These are phyloP conservation scores for Linnemannia hyalina DNA, from an alignment of 192 early-diverging fungal genomes.

Conservation along the genomic window DNA sequence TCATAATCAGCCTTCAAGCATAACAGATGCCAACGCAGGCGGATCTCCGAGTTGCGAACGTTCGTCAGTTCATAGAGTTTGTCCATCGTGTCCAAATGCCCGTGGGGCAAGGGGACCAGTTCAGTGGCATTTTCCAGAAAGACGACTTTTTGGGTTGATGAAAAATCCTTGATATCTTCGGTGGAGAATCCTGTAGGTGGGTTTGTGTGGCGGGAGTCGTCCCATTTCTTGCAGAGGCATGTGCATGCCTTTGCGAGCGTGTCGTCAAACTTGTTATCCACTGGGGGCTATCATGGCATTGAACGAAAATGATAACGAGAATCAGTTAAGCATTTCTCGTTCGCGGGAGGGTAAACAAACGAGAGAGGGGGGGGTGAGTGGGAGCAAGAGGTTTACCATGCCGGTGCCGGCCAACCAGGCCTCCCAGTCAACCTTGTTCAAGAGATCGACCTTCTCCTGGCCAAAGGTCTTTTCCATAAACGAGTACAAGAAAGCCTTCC, in stretches of 20 bases:
- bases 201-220: conserved; percentile 61
- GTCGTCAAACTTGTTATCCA: conserved; percentile 86
- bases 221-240: conserved; percentile 74
- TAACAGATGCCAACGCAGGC: conserved; percentile 86
- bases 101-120: conserved; percentile 62
- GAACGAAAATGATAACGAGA: not conserved
- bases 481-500: conserved; percentile 82
- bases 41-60: conserved; percentile 87
- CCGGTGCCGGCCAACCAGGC: conserved; percentile 88
- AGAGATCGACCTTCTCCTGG: conserved; percentile 72
- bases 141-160: conserved; percentile 77
- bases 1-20: conserved; percentile 83
- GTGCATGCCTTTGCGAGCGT: conserved; percentile 84
- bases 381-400: conserved; percentile 62
- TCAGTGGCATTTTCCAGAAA: conserved; percentile 85
- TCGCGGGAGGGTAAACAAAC: not conserved
- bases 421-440: conserved; percentile 91
- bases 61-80: conserved; percentile 76
- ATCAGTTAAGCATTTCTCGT: not conserved
- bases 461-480: conserved; percentile 78
- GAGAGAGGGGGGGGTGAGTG: no score
- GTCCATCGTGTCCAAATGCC: conserved; percentile 76
- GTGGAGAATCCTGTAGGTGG: conserved; percentile 64
- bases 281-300: conserved; percentile 72
- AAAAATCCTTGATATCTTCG: conserved; percentile 75